phyloP scores from a whole-genome alignment of 352 stramenopile genomes.

The Phytophthora sp. region DNA sequence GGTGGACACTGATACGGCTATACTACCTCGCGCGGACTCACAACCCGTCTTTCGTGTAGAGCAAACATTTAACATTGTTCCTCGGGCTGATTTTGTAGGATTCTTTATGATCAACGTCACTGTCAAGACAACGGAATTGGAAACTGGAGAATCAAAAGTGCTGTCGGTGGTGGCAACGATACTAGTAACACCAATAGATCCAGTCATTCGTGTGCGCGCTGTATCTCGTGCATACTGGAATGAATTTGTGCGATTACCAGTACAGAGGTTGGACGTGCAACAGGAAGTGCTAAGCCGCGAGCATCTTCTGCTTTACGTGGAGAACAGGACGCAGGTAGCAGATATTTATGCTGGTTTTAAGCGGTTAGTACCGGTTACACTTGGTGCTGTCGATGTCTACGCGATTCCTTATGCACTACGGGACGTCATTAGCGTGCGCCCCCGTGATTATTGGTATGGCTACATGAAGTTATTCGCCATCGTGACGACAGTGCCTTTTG shows the following conservation, averaged over 20 bases:
- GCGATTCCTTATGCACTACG: slow-evolving; percentile 41
- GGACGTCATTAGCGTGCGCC: slow-evolving; percentile 33
- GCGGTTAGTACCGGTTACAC: slow-evolving; percentile 13
- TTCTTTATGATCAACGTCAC: slow-evolving; percentile 46
- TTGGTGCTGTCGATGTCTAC: slow-evolving; percentile 39
- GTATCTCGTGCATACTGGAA: slow-evolving; percentile 30
- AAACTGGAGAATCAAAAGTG: slow-evolving; percentile 33
- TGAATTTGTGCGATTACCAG: slow-evolving; percentile 48
- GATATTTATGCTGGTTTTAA: slow-evolving; percentile 48
- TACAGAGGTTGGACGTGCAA: slow-evolving; percentile 36
- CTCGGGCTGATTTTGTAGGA: slow-evolving; percentile 48
- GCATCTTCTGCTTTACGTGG: slow-evolving; percentile 46
- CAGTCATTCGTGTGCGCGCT: slow-evolving; percentile 18
- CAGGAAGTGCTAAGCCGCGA: slow-evolving; percentile 44
- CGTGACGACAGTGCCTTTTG: slow-evolving; percentile 47
- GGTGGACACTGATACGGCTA: slow-evolving; percentile 1
- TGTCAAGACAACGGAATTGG: slow-evolving; percentile 40
- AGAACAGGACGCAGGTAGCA: slow-evolving; percentile 36
- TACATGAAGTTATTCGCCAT: slow-evolving; percentile 51
- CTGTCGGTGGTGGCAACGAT: slow-evolving; percentile 24
- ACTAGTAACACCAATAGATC: slow-evolving; percentile 37
- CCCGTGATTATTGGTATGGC: slow-evolving; percentile 34
- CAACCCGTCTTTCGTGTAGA: slow-evolving; percentile 17
- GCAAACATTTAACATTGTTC: slow-evolving; percentile 31
- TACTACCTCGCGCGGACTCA: slow-evolving; percentile 4